Percentiles rank a stretch among this genome's conserved stretches.
phyloP scores from a whole-genome alignment of 1,284 basidiomycete genomes.

The Cystobasidium sp. region DNA sequence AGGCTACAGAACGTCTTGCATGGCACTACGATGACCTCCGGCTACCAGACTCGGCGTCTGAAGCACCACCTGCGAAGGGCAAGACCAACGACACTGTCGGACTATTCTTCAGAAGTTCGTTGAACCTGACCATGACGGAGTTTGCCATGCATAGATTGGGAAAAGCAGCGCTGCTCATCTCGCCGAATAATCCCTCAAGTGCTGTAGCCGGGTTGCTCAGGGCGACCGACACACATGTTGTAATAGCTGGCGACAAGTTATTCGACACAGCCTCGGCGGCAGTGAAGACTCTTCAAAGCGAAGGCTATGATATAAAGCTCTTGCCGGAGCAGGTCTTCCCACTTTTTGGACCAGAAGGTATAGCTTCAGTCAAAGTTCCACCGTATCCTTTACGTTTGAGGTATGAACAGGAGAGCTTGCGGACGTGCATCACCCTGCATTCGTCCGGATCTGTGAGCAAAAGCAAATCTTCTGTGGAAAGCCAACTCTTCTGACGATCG shows the following conservation, averaged over 20 bases:
- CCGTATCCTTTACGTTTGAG: slow-evolving; percentile 33
- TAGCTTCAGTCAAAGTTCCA: neutral
- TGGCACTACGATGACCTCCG: slow-evolving; percentile 25
- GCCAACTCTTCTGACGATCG: neutral
- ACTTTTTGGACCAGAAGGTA: slow-evolving; percentile 22
- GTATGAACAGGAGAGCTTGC: slow-evolving; percentile 46
- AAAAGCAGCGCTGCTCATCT: slow-evolving; percentile 57
- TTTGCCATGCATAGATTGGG: slow-evolving; percentile 57
- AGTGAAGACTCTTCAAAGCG: neutral
- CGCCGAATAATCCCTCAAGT: slow-evolving; percentile 63
- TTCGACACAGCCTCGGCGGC: slow-evolving; percentile 1
- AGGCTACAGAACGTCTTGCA: slow-evolving; percentile 10
- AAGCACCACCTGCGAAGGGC: neutral
- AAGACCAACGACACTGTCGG: slow-evolving; percentile 9
- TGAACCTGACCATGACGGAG: slow-evolving; percentile 50
- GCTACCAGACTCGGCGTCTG: slow-evolving; percentile 8
- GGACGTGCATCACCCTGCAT: slow-evolving; percentile 66
- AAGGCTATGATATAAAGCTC: neutral
- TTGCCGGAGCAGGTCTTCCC: slow-evolving; percentile 34
- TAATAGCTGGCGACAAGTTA: slow-evolving; percentile 57
- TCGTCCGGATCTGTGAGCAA: slow-evolving; percentile 62
- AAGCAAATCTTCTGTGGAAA: no score
- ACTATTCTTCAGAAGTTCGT: slow-evolving; percentile 16
- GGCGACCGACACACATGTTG: slow-evolving; percentile 60
- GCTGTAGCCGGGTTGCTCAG: slow-evolving; percentile 65